phyloP scores from a whole-genome alignment of 2,329 filamentous ascomycete species.

The Diplodia intermedia region DNA sequence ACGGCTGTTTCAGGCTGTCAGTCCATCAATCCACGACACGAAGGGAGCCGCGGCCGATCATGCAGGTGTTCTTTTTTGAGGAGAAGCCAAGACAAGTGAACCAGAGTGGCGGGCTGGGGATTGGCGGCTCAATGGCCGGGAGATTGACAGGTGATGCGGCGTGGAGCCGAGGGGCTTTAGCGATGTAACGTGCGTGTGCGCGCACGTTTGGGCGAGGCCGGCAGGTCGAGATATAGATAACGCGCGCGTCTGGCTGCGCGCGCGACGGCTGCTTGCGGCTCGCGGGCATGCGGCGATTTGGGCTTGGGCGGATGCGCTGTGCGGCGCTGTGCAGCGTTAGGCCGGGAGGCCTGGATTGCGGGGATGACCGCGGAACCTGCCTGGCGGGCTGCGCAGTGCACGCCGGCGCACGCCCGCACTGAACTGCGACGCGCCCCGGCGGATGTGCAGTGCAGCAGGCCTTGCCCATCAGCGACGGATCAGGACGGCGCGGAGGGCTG shows the following conservation, averaged over 20 bases:
- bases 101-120: not conserved
- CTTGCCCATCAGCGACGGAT: not conserved
- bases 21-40: not conserved
- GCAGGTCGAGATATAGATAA: not conserved
- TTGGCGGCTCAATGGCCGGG: not conserved
- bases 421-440: not conserved
- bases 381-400: not conserved
- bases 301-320: no score
- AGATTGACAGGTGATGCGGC: constrained; percentile 6
- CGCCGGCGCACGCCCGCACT: not conserved
- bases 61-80: not conserved
- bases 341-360: not conserved
- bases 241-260: not conserved
- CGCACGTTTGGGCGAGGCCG: not conserved
- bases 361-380: constrained; percentile 7
- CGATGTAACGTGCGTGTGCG: not conserved
- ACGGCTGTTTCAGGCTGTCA: not conserved
- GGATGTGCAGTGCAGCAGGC: not conserved
- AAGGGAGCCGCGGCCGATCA: not conserved
- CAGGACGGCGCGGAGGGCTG: not conserved
- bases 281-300: not conserved
- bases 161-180: not conserved
- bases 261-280: not conserved
- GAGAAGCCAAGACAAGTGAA: not conserved
- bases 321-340: not conserved